Base-by-base conservation (phyloP, 2,329 filamentous ascomycete species). In the Dendrostoma leiphaemia region DNA sequence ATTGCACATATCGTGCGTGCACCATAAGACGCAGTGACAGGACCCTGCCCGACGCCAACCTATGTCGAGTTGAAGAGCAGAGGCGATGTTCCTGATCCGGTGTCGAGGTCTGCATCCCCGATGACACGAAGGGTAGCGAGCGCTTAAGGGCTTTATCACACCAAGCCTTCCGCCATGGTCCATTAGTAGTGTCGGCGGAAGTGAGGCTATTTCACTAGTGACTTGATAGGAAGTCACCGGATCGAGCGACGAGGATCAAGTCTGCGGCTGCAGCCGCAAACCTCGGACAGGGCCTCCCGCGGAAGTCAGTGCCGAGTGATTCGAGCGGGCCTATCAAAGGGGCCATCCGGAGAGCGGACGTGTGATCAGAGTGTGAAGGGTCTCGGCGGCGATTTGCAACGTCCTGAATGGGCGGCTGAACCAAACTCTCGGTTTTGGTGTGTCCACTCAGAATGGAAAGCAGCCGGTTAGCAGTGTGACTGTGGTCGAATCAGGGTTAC, bases 231-330 rank as follows among this genome's bases (percentile, higher is more conserved):
- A 12, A 13, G n/a, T 3, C 24, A 29, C 17, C 15, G 26, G 19
- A 21, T 15, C 8, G 19, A 24, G 23, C 26, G 31, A 23, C 45
- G 34, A 92, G 74, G n/a, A 76, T 79, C 69, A 90, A 83, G 70
- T 91, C 86, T 0, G 88, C 90, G 3, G 85, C 81, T 53, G 88
- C 87, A 15, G 82, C 78, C 2, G 82, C 61, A 4, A 80, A 71
- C 3, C 23, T 34, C 31, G 31, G 31, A 32, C 29, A 47, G 12
- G n/a, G 12, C 4, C 10, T 32, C 28, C n/a, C 24, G 9, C 23
- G 10, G 13, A 15, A 40, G n/a, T 15, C 26, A 17, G 24, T 23
- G 35, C 24, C 24, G 35, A 23, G 15, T 21, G 26, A 3, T 29
- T 41, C 17, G n/a, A 43, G 35, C 37, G 24, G 26, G 24, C 37